A percentile compares a stretch with the other conserved stretches of the same genome.
These are phyloP conservation scores for Blastobotrys mokoenaii DNA, from an alignment of 805 yeast species.

Conservation along the genomic window DNA sequence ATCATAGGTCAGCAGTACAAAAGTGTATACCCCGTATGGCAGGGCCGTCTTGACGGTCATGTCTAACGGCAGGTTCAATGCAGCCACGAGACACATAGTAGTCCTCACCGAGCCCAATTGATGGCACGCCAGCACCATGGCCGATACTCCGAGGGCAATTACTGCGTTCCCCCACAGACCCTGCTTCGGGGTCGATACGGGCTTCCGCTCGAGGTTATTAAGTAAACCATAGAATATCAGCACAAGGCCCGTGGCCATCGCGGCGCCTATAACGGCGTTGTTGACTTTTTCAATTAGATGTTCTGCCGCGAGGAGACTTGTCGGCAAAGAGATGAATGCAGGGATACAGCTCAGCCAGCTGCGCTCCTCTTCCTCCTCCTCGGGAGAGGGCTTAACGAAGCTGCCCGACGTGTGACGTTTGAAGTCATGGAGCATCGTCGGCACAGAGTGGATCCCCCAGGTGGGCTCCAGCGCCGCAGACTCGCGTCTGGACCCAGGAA, in stretches of 20 bases:
- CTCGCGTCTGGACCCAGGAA: constrained; percentile 15
- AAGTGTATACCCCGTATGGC: constrained; percentile 10
- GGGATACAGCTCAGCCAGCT: constrained; percentile 23
- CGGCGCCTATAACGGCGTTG: constrained; percentile 5
- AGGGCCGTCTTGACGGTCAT: constrained; percentile 3
- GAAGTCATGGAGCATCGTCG: constrained; percentile 28
- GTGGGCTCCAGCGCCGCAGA: constrained; percentile 21
- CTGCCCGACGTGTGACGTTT: constrained; percentile 27
- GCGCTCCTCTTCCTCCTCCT: neutral
- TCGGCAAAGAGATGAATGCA: constrained; percentile 25
- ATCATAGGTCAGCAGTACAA: constrained; percentile 13
- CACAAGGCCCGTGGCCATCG: constrained; percentile 20
- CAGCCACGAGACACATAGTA: constrained; percentile 15
- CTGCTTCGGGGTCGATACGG: constrained; percentile 9
- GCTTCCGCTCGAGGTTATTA: constrained; percentile 11
- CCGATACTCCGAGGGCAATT: constrained; percentile 13
- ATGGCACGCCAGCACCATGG: constrained; percentile 16
- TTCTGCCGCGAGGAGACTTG: constrained; percentile 22
- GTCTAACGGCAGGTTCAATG: constrained; percentile 14
- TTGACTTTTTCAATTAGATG: constrained; percentile 12
- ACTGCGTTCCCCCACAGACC: too few species aligned
- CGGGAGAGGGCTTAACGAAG: neutral
- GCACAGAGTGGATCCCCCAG: constrained; percentile 31
- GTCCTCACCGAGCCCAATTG: constrained; percentile 18
- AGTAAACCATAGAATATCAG: constrained; percentile 18